A percentile compares a stretch with the other conserved stretches of the same genome.
Conservation (phyloP, 345 rosid genomes). For the Populus ilicifolia region DNA sequence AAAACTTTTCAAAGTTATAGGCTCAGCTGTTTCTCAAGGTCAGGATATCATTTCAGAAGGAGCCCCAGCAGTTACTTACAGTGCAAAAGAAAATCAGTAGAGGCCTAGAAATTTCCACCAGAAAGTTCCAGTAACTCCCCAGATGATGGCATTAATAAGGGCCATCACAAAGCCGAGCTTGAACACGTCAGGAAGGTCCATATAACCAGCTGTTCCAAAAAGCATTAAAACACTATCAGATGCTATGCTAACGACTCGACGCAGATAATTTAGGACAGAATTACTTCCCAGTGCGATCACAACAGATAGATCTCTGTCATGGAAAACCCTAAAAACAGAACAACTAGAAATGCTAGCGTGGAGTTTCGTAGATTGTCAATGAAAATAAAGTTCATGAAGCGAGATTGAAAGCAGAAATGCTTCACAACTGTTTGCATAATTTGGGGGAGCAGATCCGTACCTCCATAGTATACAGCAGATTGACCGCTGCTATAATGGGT, state of each 20-base stretch:
- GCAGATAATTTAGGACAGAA: neutral
- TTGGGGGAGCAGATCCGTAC: constrained; percentile 27
- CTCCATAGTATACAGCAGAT: constrained; percentile 97
- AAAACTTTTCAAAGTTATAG: neutral
- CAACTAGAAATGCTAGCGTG: neutral
- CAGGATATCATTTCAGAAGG: neutral
- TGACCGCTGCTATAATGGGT: constrained; percentile 99
- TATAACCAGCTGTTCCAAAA: constrained; percentile 67
- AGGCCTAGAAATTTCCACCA: constrained; percentile 99
- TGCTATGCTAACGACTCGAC: neutral
- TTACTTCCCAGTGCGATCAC: neutral
- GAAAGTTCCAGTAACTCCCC: constrained; percentile 82
- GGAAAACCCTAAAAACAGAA: neutral
- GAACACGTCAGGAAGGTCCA: constrained; percentile 83
- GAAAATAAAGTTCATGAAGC: neutral
- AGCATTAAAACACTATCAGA: constrained; percentile 14
- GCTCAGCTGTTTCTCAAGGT: constrained; percentile 1
- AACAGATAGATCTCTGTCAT: neutral
- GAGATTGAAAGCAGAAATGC: neutral
- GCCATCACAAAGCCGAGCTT: constrained; percentile 85
- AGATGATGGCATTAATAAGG: constrained; percentile 54
- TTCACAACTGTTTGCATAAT: neutral
- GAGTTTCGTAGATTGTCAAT: neutral
- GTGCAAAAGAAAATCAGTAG: constrained; percentile 40
- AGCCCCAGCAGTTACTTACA: constrained; percentile 18